Evolutionary conservation across 805 yeast genomes (phyloP).

Genomic region (Torulaspora microellipsoides): DNA sequence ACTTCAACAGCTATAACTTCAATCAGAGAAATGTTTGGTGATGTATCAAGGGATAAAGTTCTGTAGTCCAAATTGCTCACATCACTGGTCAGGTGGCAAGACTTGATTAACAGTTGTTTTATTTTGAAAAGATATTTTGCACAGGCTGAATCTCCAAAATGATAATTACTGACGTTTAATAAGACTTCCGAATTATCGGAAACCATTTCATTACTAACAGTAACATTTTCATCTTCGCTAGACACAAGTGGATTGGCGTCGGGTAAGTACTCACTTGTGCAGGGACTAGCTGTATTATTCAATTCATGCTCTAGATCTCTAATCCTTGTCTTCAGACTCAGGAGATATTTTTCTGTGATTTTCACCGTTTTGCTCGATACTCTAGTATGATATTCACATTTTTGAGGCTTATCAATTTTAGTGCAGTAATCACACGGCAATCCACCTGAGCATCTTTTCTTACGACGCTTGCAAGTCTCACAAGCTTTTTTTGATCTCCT

Average conservation of each 20-base stretch:
- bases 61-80: conserved; percentile 1
- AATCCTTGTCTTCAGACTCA: conserved; percentile 14
- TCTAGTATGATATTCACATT: conserved; percentile 13
- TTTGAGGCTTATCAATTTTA: conserved; percentile 13
- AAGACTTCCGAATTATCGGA: not conserved
- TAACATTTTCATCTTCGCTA: conserved; percentile 2
- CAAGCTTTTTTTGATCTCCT: conserved; percentile 16
- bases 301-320: conserved; percentile 11
- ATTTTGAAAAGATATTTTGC: conserved; percentile 12
- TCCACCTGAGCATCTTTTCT: conserved; percentile 18
- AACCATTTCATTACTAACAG: not conserved
- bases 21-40: conserved; percentile 6
- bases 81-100: conserved; percentile 7
- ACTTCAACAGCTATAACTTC: conserved; percentile 6
- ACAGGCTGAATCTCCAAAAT: conserved; percentile 17
- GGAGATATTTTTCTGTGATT: conserved; percentile 16
- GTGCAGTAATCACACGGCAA: conserved; percentile 20
- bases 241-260: conserved; percentile 12
- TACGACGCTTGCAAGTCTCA: conserved; percentile 16
- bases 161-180: conserved; percentile 3
- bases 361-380: conserved; percentile 13
- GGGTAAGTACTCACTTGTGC: conserved; percentile 1
- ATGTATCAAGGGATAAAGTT: conserved; percentile 7
- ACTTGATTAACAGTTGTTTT: conserved; percentile 10
- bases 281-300: not conserved